A percentile compares a stretch with the other conserved stretches of the same genome.
Conservation (phyloP, 768 basidiomycete genomes). For the Clavaria fumosa region DNA sequence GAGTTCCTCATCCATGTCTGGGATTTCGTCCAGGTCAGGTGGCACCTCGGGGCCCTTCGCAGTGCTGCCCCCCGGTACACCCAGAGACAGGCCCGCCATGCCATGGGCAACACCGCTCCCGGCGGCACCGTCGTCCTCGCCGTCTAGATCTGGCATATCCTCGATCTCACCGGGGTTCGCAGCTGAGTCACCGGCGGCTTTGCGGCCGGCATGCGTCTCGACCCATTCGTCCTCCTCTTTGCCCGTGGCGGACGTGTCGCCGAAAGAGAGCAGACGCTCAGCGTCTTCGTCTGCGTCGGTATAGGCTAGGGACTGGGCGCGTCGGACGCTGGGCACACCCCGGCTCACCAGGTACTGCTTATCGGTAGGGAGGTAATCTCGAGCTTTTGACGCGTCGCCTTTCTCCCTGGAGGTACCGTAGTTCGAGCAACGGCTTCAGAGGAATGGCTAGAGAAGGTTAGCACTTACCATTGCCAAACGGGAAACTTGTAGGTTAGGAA, state of each 20-base stretch:
- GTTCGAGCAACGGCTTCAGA: constrained; percentile 6
- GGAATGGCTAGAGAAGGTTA: constrained; percentile 3
- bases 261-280: constrained; percentile 80
- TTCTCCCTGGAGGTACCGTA: constrained; percentile 54
- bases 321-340: constrained; percentile 91
- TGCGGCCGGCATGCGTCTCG: constrained; percentile 85
- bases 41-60: constrained; percentile 38
- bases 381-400: constrained; percentile 69
- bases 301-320: constrained; percentile 84
- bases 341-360: constrained; percentile 95
- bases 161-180: constrained; percentile 53
- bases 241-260: constrained; percentile 37
- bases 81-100: constrained; percentile 32
- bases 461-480: constrained; percentile 84
- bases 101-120: constrained; percentile 29
- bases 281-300: constrained; percentile 95
- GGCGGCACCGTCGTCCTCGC: constrained; percentile 20
- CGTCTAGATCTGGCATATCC: constrained; percentile 82
- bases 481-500: constrained; percentile 97
- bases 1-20: constrained; percentile 97
- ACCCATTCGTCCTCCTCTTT: constrained; percentile 87
- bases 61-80: constrained; percentile 15
- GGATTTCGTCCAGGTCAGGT: constrained; percentile 88
- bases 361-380: constrained; percentile 88
- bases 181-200: constrained; percentile 32